Evolutionary conservation across 164 flowering plant genomes (phyloP), one percentile per base, ranked within the genome.

Genomic region (Annona squamosa): DNA sequence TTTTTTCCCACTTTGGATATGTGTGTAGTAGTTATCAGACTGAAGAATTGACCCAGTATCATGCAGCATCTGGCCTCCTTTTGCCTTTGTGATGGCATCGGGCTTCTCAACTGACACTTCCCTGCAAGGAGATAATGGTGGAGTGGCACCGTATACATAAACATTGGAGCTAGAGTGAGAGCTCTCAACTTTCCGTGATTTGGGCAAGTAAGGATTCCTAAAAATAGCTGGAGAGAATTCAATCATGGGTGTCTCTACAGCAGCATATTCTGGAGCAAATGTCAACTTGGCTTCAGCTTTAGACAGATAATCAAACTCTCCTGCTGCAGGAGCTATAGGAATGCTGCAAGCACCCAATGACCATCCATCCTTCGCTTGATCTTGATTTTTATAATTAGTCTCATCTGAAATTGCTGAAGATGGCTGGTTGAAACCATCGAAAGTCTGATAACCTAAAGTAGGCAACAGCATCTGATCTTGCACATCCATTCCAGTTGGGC

Each of bases 201-300:
- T 83, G 4, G 99, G 99, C 67, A 82, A 65, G 77, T 96, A 96
- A 2, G 97, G 99, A 74, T 79, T 89, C 82, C 85, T 84, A 74
- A 92, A 90, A 70, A 90, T 80, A 3, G 89, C 80, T 19, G 90
- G 77, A 3, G 91, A 83, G 0, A 84, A 68, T 79, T 89, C 97
- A 77, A 84, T 82, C 68, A 82, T 69, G 41, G 87, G 82, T 18
- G 93, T 82, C 74, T 96, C 95, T 72, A 96, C 88, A 44, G 98
- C 97, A 77, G 94, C 91, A 86, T 89, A 96, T 82, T 96, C 98
- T 17, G 89, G 85, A 82, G 99, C 97, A 86, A 90, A 90, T 71
- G 97, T 86, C 93, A 92, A 83, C 80, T 86, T 71, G 48, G 97
- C 99, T 85, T 96, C 99, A 71, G 87, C 87, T 83, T 93, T 96